Percentiles rank a stretch among this genome's conserved stretches.
phyloP scores from a whole-genome alignment of 257 asterid genomes.

The Primulina huaijiensis region DNA sequence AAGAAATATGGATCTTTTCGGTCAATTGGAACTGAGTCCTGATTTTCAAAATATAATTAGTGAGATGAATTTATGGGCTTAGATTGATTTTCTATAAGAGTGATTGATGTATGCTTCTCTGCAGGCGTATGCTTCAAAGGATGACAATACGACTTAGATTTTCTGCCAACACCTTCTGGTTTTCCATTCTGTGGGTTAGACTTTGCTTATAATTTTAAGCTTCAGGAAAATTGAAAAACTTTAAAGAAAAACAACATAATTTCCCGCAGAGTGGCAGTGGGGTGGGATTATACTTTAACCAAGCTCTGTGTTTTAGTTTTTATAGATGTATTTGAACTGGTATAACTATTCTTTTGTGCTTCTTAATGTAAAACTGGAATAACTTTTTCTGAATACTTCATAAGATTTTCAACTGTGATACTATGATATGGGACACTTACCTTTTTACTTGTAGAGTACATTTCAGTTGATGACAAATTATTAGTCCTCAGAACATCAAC shows the following conservation, averaged over 20 bases:
- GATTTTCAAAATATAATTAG: background rate
- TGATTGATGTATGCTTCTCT: conserved; percentile 11
- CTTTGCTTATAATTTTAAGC: background rate
- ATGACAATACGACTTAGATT: conserved; percentile 6
- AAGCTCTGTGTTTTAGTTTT: background rate
- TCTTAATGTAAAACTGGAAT: background rate
- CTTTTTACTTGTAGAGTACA: background rate
- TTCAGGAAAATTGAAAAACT: conserved; percentile 7
- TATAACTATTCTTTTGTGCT: background rate
- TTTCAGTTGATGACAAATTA: background rate
- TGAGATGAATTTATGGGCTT: conserved; percentile 1
- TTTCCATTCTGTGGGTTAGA: background rate
- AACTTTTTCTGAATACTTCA: background rate
- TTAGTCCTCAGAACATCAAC: conserved; percentile 1
- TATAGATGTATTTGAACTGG: background rate
- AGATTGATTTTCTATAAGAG: background rate
- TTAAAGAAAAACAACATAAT: background rate
- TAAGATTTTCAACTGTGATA: background rate
- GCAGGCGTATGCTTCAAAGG: background rate
- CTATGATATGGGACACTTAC: background rate
- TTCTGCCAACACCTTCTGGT: conserved; percentile 1
- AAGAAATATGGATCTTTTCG: background rate
- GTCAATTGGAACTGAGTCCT: background rate
- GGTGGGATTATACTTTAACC: background rate
- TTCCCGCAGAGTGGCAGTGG: background rate